Evolutionary conservation across 768 basidiomycete species (phyloP).

Genomic region (Mycena capillaripes): DNA sequence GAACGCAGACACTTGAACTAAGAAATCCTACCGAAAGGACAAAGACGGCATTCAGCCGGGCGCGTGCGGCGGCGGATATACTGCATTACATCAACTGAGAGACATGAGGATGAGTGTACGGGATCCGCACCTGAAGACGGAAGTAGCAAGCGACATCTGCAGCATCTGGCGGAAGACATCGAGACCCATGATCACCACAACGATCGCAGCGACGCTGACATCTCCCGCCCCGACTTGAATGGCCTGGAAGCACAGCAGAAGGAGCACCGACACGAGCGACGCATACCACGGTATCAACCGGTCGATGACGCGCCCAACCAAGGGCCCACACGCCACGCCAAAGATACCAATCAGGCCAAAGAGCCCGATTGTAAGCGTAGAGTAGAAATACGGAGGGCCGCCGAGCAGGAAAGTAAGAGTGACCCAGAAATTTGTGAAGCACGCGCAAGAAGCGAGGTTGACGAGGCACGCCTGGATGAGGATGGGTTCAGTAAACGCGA

Average conservation of each 20-base stretch:
- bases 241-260: slow-evolving; percentile 65
- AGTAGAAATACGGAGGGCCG: slow-evolving; percentile 68
- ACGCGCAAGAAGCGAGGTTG: slow-evolving; percentile 60
- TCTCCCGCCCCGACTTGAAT: slow-evolving; percentile 82
- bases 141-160: slow-evolving; percentile 75
- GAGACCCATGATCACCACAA: slow-evolving; percentile 78
- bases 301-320: slow-evolving; percentile 80
- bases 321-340: slow-evolving; percentile 77
- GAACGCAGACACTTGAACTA: neutral
- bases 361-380: slow-evolving; percentile 70
- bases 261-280: slow-evolving; percentile 67
- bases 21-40: slow-evolving; percentile 58
- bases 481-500: slow-evolving; percentile 69
- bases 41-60: slow-evolving; percentile 83
- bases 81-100: slow-evolving; percentile 39
- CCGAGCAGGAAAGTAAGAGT: slow-evolving; percentile 74
- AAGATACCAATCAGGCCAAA: slow-evolving; percentile 83
- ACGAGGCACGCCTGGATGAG: slow-evolving; percentile 66
- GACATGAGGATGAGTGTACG: slow-evolving; percentile 6
- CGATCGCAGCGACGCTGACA: slow-evolving; percentile 76
- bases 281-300: slow-evolving; percentile 84
- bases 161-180: slow-evolving; percentile 82
- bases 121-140: slow-evolving; percentile 63
- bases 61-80: slow-evolving; percentile 63
- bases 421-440: slow-evolving; percentile 61